Percentiles rank a stretch among this genome's conserved stretches.
These are phyloP conservation scores for Phlebiopsis flavidoalba DNA, from an alignment of 768 basidiomycete species.

Conservation along the genomic window DNA sequence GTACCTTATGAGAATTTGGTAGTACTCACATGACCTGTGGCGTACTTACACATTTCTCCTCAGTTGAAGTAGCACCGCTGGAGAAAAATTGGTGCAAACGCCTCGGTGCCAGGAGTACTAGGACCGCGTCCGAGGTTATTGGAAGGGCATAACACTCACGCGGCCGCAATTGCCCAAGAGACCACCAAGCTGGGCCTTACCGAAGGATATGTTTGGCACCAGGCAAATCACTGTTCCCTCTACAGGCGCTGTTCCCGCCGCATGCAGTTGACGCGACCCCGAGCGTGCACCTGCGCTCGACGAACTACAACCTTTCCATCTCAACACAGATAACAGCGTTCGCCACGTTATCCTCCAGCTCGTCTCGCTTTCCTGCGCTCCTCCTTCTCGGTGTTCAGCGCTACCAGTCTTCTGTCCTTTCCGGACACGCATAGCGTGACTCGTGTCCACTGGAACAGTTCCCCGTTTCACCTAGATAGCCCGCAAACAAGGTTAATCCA, in stretches of 20 bases:
- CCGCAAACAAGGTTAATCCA: constrained; percentile 51
- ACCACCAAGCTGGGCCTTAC: constrained; percentile 76
- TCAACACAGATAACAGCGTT: too few relatives aligned
- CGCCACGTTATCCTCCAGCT: background rate
- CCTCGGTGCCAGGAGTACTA: constrained; percentile 33
- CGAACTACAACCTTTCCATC: too few relatives aligned
- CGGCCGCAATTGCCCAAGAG: constrained; percentile 50
- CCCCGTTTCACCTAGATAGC: constrained; percentile 69
- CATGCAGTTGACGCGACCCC: too few relatives aligned
- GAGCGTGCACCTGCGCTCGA: too few relatives aligned
- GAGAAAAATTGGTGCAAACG: constrained; percentile 42
- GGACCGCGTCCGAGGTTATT: constrained; percentile 44
- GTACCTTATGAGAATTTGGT: background rate
- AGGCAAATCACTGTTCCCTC: background rate
- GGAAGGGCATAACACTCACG: constrained; percentile 39
- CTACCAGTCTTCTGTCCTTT: background rate
- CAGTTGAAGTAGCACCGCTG: constrained; percentile 31
- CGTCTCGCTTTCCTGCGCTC: background rate
- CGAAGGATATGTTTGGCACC: constrained; percentile 48
- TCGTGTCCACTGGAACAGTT: constrained; percentile 42
- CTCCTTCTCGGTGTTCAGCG: too few relatives aligned
- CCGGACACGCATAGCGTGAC: background rate
- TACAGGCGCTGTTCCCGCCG: background rate
- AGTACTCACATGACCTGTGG: background rate
- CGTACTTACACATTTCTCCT: background rate